These are phyloP conservation scores for Escovopsis sp. DNA, from an alignment of 2,329 filamentous ascomycete species.

Conservation along the genomic window DNA sequence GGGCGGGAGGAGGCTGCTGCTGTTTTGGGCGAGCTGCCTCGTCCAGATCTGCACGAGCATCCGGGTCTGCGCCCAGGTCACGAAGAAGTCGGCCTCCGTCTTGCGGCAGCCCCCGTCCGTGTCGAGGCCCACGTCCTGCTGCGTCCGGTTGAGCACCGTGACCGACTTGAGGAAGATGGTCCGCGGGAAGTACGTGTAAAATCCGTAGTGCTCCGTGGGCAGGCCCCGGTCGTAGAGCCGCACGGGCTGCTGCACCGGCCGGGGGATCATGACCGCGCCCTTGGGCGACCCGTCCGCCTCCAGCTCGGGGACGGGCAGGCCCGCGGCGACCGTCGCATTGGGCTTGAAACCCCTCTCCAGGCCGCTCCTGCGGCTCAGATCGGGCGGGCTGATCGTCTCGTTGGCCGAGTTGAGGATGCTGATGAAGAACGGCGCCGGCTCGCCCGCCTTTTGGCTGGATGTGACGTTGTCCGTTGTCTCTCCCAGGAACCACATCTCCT, in stretches of 20 bases:
- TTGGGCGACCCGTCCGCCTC: slow-evolving; percentile 58
- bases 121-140: slow-evolving; percentile 32
- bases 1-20: slow-evolving; percentile 23
- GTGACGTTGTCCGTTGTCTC: slow-evolving; percentile 68
- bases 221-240: slow-evolving; percentile 73
- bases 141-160: slow-evolving; percentile 29
- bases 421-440: slow-evolving; percentile 80
- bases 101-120: slow-evolving; percentile 38
- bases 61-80: slow-evolving; percentile 45
- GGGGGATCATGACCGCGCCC: slow-evolving; percentile 56
- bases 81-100: slow-evolving; percentile 38
- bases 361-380: slow-evolving; percentile 7
- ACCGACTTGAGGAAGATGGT: slow-evolving; percentile 64
- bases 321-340: slow-evolving; percentile 7
- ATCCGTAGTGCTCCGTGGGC: slow-evolving; percentile 76
- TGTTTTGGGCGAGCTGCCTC: slow-evolving; percentile 22
- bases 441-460: slow-evolving; percentile 56
- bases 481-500: slow-evolving; percentile 69
- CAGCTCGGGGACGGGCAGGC: slow-evolving; percentile 49
- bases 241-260: slow-evolving; percentile 60
- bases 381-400: slow-evolving; percentile 14
- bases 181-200: slow-evolving; percentile 84
- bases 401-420: slow-evolving; percentile 44
- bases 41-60: slow-evolving; percentile 56
- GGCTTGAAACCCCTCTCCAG: slow-evolving; percentile 9